A percentile compares a stretch with the other conserved stretches of the same genome.
phyloP scores from a whole-genome alignment of 495 filamentous ascomycete genomes.

The Aspergillus carlsbadensis region DNA sequence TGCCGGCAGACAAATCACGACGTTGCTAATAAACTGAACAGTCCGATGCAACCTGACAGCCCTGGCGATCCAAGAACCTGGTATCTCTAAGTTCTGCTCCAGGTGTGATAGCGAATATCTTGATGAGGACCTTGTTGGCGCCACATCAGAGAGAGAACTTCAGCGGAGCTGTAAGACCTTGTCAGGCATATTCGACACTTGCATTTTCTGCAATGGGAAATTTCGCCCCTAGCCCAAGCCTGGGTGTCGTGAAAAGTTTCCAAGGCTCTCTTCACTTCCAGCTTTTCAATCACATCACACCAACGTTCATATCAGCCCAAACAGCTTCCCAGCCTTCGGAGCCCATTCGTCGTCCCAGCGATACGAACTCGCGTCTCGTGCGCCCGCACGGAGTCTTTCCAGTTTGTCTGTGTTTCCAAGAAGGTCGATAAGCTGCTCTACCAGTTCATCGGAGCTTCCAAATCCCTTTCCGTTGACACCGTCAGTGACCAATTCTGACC shows the following conservation, averaged over 20 bases:
- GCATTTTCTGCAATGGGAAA: slow-evolving; percentile 55
- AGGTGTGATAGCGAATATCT: slow-evolving; percentile 48
- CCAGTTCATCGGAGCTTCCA: slow-evolving; percentile 60
- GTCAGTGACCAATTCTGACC: slow-evolving; percentile 81
- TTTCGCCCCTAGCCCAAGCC: slow-evolving; percentile 28
- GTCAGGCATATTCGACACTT: slow-evolving; percentile 51
- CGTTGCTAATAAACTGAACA: slow-evolving; percentile 17
- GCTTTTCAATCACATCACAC: background rate
- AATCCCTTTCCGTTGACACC: slow-evolving; percentile 86
- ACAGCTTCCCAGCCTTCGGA: slow-evolving; percentile 66
- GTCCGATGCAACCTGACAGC: slow-evolving; percentile 57
- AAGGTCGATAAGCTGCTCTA: slow-evolving; percentile 57
- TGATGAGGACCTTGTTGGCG: slow-evolving; percentile 39
- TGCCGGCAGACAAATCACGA: background rate
- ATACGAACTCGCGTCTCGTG: slow-evolving; percentile 68
- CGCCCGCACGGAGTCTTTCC: slow-evolving; percentile 64
- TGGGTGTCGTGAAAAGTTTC: background rate
- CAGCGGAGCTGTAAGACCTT: slow-evolving; percentile 27
- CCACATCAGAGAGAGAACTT: slow-evolving; percentile 16
- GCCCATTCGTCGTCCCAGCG: slow-evolving; percentile 98
- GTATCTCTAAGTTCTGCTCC: slow-evolving; percentile 54
- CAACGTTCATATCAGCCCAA: slow-evolving; percentile 51
- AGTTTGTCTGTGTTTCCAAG: slow-evolving; percentile 58
- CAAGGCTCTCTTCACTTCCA: background rate
- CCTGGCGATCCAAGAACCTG: slow-evolving; percentile 54